Conservation (phyloP, 805 yeast species). For the Hermanozyma aechmeae region DNA sequence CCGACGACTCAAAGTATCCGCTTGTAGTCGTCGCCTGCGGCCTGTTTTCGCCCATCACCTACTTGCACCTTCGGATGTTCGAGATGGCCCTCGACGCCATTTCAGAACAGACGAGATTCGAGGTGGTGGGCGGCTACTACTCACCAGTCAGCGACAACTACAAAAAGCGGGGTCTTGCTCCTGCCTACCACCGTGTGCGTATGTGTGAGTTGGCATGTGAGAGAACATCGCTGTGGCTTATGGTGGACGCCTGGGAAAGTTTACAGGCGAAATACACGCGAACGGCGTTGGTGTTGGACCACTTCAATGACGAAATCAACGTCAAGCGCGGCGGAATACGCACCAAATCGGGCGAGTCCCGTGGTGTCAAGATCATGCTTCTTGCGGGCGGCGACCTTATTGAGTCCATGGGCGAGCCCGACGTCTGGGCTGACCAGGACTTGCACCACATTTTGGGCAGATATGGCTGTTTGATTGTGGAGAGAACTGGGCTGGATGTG, state of each 20-base stretch:
- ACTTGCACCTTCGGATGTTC: conserved; percentile 91
- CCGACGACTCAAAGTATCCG: conserved; percentile 75
- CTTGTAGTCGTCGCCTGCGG: conserved; percentile 96
- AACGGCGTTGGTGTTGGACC: conserved; percentile 92
- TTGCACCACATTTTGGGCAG: conserved; percentile 90
- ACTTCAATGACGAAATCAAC: conserved; percentile 91
- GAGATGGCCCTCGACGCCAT: conserved; percentile 97
- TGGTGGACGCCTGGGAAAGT: conserved; percentile 99
- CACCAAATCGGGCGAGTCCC: conserved; percentile 45
- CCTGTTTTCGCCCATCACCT: conserved; percentile 91
- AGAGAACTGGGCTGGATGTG: conserved; percentile 94
- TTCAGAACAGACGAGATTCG: conserved; percentile 84
- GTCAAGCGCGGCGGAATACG: conserved; percentile 79
- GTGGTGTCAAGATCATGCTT: conserved; percentile 91
- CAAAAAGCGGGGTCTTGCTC: conserved; percentile 87
- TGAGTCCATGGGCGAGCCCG: conserved; percentile 99
- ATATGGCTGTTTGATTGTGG: conserved; percentile 94
- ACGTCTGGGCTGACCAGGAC: conserved; percentile 97
- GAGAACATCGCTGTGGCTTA: conserved; percentile 91
- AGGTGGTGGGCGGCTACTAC: conserved; percentile 93
- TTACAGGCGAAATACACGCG: conserved; percentile 85
- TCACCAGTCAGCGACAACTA: conserved; percentile 93
- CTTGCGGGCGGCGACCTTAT: conserved; percentile 97
- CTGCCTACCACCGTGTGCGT: conserved; percentile 81
- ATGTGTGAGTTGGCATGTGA: conserved; percentile 99